These are phyloP conservation scores for Clarireedia monteithiana DNA, from an alignment of 2,329 filamentous ascomycete genomes.

Conservation along the genomic window DNA sequence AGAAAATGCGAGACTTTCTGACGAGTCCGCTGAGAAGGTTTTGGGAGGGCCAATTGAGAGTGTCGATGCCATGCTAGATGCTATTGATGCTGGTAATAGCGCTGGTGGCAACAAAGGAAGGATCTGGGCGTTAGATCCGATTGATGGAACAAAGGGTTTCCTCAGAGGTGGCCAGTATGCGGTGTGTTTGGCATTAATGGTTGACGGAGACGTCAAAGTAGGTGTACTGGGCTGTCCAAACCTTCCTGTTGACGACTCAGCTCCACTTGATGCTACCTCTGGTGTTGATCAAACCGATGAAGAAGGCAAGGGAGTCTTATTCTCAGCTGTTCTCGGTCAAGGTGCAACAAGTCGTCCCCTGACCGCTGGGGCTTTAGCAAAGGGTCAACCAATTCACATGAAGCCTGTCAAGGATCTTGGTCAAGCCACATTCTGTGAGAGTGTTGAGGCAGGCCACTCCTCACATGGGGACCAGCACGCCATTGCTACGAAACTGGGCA, in stretches of 20 bases:
- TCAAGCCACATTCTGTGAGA: slow-evolving; percentile 90
- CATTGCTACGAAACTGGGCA: slow-evolving; percentile 78
- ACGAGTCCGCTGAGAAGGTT: slow-evolving; percentile 54
- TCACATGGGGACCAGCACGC: slow-evolving; percentile 79
- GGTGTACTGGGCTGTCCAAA: slow-evolving; percentile 95
- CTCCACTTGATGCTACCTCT: slow-evolving; percentile 61
- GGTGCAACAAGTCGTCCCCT: slow-evolving; percentile 78
- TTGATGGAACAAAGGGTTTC: slow-evolving; percentile 97
- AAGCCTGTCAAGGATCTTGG: slow-evolving; percentile 64
- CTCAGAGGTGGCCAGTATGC: slow-evolving; percentile 94
- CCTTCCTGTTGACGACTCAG: slow-evolving; percentile 77
- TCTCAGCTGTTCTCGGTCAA: slow-evolving; percentile 71
- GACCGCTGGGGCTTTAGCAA: slow-evolving; percentile 43
- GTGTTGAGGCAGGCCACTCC: slow-evolving; percentile 88
- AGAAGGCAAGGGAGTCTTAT: slow-evolving; percentile 74
- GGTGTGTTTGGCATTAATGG: slow-evolving; percentile 84
- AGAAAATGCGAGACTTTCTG: slow-evolving; percentile 59
- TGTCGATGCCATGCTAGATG: slow-evolving; percentile 57
- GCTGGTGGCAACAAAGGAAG: slow-evolving; percentile 65
- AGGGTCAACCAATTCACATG: slow-evolving; percentile 67
- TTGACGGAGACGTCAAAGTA: slow-evolving; percentile 88
- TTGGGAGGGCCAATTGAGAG: slow-evolving; percentile 63
- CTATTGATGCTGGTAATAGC: slow-evolving; percentile 62
- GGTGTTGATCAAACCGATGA: slow-evolving; percentile 67
- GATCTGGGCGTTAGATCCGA: slow-evolving; percentile 95